Evolutionary conservation across 2,329 filamentous ascomycete genomes (phyloP).

Genomic region (Cercospora sojina): DNA sequence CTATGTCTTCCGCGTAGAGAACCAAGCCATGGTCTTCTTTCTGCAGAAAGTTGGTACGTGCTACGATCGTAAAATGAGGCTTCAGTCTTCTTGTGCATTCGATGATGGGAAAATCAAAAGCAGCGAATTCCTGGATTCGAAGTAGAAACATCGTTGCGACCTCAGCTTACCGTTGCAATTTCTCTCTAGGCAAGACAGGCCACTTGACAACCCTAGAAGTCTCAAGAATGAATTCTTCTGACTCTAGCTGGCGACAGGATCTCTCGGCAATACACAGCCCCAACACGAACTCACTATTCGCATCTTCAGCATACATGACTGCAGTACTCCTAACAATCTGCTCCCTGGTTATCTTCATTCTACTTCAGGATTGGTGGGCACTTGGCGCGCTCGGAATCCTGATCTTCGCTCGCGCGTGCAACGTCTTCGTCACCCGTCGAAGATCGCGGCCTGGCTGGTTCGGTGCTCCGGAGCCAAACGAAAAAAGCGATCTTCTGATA

Average conservation of each 20-base stretch:
- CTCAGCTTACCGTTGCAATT: background rate
- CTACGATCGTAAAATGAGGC: background rate
- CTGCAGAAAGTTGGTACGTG: constrained; percentile 38
- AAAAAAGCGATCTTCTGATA: constrained; percentile 51
- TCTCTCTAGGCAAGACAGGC: constrained; percentile 22
- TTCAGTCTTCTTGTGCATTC: background rate
- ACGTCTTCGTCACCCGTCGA: constrained; percentile 57
- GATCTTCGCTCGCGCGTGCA: constrained; percentile 56
- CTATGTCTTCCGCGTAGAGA: constrained; percentile 49
- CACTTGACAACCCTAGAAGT: constrained; percentile 33
- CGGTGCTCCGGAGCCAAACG: constrained; percentile 36
- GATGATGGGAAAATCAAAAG: background rate
- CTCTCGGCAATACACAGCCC: constrained; percentile 3
- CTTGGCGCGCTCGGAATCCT: constrained; percentile 51
- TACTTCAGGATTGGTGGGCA: constrained; percentile 44
- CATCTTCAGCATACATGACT: constrained; percentile 12
- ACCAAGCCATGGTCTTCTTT: constrained; percentile 56
- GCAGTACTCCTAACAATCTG: constrained; percentile 21
- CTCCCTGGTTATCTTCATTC: constrained; percentile 9
- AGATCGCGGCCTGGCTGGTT: constrained; percentile 44
- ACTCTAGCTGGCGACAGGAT: background rate
- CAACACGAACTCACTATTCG: background rate
- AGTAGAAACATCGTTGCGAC: background rate
- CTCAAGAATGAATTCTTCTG: background rate
- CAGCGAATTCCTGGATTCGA: background rate